Evolutionary conservation across 2,329 filamentous ascomycete genomes (phyloP).

Genomic region (Scopulariopsis brevicaulis): DNA sequence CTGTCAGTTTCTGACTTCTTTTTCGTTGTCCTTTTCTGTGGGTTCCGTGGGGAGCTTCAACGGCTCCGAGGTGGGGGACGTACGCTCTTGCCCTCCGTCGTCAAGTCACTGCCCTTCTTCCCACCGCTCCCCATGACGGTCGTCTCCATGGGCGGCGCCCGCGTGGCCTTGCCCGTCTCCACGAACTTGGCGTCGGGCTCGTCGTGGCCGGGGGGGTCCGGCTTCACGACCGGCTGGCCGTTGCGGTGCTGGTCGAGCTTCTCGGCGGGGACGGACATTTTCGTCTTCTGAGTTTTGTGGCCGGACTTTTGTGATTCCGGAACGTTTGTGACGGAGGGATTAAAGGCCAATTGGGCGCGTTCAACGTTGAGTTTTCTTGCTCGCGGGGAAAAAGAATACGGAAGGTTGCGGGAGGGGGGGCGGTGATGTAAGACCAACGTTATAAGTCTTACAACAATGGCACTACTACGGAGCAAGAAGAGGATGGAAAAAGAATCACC

Average conservation of each 20-base stretch:
- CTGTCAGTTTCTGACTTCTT: neutral
- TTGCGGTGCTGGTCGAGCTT: neutral
- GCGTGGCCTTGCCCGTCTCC: neutral
- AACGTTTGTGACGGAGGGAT: neutral
- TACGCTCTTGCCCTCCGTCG: conserved; percentile 7
- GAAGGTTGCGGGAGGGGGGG: neutral
- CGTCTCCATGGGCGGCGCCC: too few species aligned
- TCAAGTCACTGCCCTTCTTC: neutral
- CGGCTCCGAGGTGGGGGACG: neutral
- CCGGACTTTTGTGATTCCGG: neutral
- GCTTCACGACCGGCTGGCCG: neutral
- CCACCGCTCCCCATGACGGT: neutral
- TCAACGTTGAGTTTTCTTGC: neutral
- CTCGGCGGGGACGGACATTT: neutral
- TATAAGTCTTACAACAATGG: neutral
- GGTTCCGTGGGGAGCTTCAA: neutral
- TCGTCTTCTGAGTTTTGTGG: neutral
- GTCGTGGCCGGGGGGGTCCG: neutral
- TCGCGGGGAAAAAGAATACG: neutral
- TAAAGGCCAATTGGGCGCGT: neutral
- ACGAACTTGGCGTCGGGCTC: neutral
- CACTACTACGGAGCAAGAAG: too few species aligned
- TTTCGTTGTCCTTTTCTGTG: neutral
- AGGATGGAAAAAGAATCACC: neutral
- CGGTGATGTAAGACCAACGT: neutral